These are phyloP conservation scores for Aspergillus haitiensis DNA, from an alignment of 495 filamentous ascomycete species.

Conservation along the genomic window DNA sequence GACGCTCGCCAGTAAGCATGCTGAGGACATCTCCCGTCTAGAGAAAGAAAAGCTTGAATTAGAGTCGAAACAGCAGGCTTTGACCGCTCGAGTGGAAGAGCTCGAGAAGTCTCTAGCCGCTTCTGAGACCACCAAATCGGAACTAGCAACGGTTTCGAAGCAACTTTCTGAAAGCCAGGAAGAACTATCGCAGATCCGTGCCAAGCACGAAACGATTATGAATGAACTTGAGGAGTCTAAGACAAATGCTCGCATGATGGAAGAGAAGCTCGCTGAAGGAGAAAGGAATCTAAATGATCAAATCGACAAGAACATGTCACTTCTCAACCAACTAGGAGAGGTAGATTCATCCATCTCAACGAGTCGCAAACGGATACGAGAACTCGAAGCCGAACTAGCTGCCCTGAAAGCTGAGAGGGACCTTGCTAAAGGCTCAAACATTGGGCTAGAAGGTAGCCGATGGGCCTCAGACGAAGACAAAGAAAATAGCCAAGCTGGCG, in stretches of 20 bases:
- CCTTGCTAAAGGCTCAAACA: conserved; percentile 25
- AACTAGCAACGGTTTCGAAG: conserved; percentile 37
- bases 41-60: conserved; percentile 37
- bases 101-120: conserved; percentile 37
- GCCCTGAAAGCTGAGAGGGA: conserved; percentile 38
- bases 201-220: conserved; percentile 32
- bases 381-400: conserved; percentile 48
- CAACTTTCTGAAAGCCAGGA: conserved; percentile 39
- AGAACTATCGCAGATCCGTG: conserved; percentile 36
- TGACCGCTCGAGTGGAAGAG: conserved; percentile 32
- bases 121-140: conserved; percentile 33
- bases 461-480: conserved; percentile 43
- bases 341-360: conserved; percentile 42
- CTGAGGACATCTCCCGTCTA: conserved; percentile 34
- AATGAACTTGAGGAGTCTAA: conserved; percentile 38
- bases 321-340: conserved; percentile 46
- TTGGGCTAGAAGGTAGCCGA: conserved; percentile 41
- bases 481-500: conserved; percentile 22
- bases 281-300: conserved; percentile 45
- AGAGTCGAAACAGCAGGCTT: conserved; percentile 35
- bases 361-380: conserved; percentile 44
- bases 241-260: conserved; percentile 34
- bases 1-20: conserved; percentile 36
- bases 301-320: conserved; percentile 53
- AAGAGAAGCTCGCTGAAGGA: conserved; percentile 38